Base-by-base conservation (phyloP, 768 basidiomycete genomes). In the Naganishia vaughanmartiniae region DNA sequence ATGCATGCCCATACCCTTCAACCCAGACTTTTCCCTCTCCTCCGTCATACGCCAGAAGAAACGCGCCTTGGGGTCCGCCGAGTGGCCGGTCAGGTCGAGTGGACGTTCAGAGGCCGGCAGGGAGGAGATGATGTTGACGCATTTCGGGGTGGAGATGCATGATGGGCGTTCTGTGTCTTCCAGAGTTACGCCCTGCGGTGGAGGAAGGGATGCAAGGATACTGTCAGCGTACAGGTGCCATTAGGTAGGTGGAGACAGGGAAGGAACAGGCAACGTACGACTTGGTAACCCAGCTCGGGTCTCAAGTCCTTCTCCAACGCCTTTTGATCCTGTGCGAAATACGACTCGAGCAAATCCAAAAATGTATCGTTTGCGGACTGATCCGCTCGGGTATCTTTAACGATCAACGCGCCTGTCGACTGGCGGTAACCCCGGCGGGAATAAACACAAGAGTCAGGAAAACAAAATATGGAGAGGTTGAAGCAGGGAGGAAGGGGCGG, bases 51-150 rank as follows among this genome's bases (percentile, higher is more conserved):
- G 28, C 72, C 55, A 58, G 55, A 77, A 81, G 54, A 54, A 96
- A 72, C 94, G 86, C 79, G 92, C 95, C 81, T 98, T 98, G 0
- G 94, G 94, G 80, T 98, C 94, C 0, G 92, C 91, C 9, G 86
- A 84, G 73, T 82, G 80, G 3, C 78, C 80, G 0, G 72, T 70
- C 11, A 84, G 70, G 80, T 98, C 94, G 63, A 98, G 81, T 9
- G 94, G 94, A 34, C 94, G 82, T 76, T 98, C 91, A 0, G 85
- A 81, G 2, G 88, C 88, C 46, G 90, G 90, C 28, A 98, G 84
- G 2, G 83, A 83, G 63, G 86, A 86, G 73, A 97, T 97, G 70
- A 97, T 84, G 48, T 84, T 84, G 51, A 91, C 84, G 78, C 94
- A 98, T 14, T 90, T 87, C 57, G 90, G 89, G 76, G 93, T 86